Evolutionary conservation across 2,329 filamentous ascomycete species (phyloP).

Genomic region (Trichophyton simii): DNA sequence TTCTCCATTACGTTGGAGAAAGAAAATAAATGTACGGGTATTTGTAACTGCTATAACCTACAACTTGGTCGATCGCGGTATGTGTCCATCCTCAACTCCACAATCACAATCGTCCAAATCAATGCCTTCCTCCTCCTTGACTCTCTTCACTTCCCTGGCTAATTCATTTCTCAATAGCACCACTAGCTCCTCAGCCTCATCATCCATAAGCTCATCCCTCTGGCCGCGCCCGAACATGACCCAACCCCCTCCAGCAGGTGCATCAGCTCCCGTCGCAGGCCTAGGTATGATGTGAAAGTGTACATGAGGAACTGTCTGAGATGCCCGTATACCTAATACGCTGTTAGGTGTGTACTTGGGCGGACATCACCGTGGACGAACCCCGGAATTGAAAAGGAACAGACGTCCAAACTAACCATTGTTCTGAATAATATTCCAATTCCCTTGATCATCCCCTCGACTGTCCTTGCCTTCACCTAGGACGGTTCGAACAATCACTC

Average conservation of each 20-base stretch:
- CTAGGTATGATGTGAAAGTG: conserved; percentile 92
- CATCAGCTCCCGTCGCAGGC: conserved; percentile 36
- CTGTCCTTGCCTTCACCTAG: conserved; percentile 32
- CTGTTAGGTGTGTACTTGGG: not conserved
- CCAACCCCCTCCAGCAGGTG: conserved; percentile 21
- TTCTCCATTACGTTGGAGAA: not conserved
- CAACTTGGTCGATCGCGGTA: not conserved
- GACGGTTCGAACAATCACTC: conserved; percentile 60
- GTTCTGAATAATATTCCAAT: conserved; percentile 97
- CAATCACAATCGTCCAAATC: conserved; percentile 20
- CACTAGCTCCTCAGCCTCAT: conserved; percentile 30
- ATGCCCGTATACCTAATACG: conserved; percentile 56
- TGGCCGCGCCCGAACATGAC: conserved; percentile 38
- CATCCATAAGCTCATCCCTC: conserved; percentile 36
- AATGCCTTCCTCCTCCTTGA: conserved; percentile 27
- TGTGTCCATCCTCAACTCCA: not conserved
- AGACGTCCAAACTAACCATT: conserved; percentile 45
- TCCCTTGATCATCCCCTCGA: conserved; percentile 55
- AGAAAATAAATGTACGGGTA: not conserved
- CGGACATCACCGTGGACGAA: too few species aligned
- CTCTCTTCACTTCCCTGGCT: conserved; percentile 24
- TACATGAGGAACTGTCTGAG: conserved; percentile 84
- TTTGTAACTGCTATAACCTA: not conserved
- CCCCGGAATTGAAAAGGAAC: too few species aligned
- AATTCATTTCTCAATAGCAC: conserved; percentile 27